Base-by-base conservation (phyloP, 2,329 filamentous ascomycete genomes). In the Elsinoe necatrix region DNA sequence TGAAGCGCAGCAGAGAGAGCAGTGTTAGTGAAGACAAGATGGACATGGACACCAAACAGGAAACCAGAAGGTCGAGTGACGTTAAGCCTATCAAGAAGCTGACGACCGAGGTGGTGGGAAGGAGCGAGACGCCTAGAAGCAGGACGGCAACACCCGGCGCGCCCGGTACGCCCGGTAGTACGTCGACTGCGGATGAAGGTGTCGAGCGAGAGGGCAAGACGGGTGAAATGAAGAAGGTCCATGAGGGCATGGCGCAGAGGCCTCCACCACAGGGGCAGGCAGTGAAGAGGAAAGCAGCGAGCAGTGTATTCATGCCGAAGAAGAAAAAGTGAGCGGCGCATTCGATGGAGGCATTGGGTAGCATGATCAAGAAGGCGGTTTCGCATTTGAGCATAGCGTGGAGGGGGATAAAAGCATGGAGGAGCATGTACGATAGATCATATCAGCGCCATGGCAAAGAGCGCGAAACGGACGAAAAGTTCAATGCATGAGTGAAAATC, bases 271-370 rank as follows among this genome's bases (percentile, higher is more conserved):
- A 42, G 18, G 34, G 18, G 18, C 41, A 18, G 41, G 35, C 52
- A 52, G 29, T 61, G 55, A 65, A 61, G 60, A 65, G 65, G 58
- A 63, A 61, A 51, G 58, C 62, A 11, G 58, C 63, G 41, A 61
- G 61, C 18, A 62, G 60, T 47, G 63, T 64, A 3, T 66, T 66
- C 47, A 62, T 67, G 55, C 63, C 61, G 39, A 60, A 60, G 54
- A 63, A 63, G 45, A 57, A 55, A 18, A 62, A 60, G 55, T 57
- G 11, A 41, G 35, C 23, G 29, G 21, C 27, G 37, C n/a, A 43
- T 42, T 27, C 11, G 21, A 25, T 11, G 12, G 7, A 45, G 2
- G 41, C 20, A 21, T 45, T 45, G 41, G 2, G 23, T 45, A 37
- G 4, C 3, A 25, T 45, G 20, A 14, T 12, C 23, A 12, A 20